These are phyloP conservation scores for Lolium rigidum DNA, from an alignment of 176 grass and related monocot genomes.

Conservation along the genomic window DNA sequence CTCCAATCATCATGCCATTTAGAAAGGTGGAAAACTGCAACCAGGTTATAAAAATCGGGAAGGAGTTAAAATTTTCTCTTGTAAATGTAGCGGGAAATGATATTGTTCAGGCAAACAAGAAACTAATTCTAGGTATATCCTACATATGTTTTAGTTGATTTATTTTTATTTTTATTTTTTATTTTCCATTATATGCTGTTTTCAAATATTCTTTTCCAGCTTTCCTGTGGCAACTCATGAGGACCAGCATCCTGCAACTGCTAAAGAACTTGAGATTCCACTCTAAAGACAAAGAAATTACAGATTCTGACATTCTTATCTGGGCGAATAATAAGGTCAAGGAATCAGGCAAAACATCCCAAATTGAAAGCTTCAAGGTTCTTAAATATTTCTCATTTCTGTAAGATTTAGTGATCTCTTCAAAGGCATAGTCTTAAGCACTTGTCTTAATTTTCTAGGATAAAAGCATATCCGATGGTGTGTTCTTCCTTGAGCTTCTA, in stretches of 20 bases:
- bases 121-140: conserved; percentile 79
- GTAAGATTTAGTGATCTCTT: background rate
- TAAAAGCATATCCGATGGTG: conserved; percentile 69
- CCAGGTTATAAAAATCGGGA: conserved; percentile 87
- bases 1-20: conserved; percentile 97
- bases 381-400: background rate
- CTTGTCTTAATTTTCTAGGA: conserved; percentile 55
- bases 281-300: conserved; percentile 89
- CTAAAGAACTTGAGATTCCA: conserved; percentile 92
- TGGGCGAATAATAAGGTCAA: conserved; percentile 97
- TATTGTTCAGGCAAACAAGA: conserved; percentile 98
- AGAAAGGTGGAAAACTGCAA: conserved; percentile 98
- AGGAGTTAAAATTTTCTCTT: conserved; percentile 83
- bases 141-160: background rate
- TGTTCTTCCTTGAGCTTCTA: conserved; percentile 93
- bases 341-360: conserved; percentile 81
- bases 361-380: conserved; percentile 97
- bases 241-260: conserved; percentile 91
- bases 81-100: conserved; percentile 98
- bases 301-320: conserved; percentile 81
- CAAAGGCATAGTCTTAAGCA: conserved; percentile 3
- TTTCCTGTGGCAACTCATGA: conserved; percentile 97
- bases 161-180: background rate
- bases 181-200: background rate
- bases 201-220: conserved; percentile 46